Percentiles rank a stretch among this genome's conserved stretches.
These are phyloP conservation scores for Dothistroma pini DNA, from an alignment of 2,329 filamentous ascomycete genomes.

Conservation along the genomic window DNA sequence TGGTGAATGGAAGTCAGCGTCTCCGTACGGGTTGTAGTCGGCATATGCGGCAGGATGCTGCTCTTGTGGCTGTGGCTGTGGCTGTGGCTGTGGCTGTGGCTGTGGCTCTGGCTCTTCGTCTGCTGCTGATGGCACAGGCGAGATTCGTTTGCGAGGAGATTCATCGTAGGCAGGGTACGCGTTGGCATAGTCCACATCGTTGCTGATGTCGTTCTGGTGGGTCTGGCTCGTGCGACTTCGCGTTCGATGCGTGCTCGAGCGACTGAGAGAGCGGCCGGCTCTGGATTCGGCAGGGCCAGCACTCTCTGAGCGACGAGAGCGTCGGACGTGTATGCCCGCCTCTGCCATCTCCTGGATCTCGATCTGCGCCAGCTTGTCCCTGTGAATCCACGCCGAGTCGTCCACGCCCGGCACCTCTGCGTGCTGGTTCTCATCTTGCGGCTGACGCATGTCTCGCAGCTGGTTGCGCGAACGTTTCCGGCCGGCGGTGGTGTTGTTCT, in stretches of 20 bases:
- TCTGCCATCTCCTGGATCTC: slow-evolving; percentile 77
- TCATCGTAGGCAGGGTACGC: slow-evolving; percentile 22
- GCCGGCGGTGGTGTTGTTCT: slow-evolving; percentile 17
- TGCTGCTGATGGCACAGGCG: slow-evolving; percentile 37
- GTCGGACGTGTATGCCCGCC: slow-evolving; percentile 62
- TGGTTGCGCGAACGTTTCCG: slow-evolving; percentile 29
- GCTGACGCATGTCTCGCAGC: slow-evolving; percentile 22
- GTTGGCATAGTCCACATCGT: slow-evolving; percentile 23
- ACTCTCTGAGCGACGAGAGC: slow-evolving; percentile 50
- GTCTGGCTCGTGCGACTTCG: slow-evolving; percentile 25
- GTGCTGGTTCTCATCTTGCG: slow-evolving; percentile 8
- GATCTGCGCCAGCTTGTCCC: slow-evolving; percentile 77
- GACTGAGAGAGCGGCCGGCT: slow-evolving; percentile 37
- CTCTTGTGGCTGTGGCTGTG: slow-evolving; percentile 12
- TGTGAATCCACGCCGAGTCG: slow-evolving; percentile 77
- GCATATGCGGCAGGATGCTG: neutral
- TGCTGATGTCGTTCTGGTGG: slow-evolving; percentile 18
- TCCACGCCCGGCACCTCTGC: slow-evolving; percentile 37
- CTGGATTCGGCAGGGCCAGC: slow-evolving; percentile 40
- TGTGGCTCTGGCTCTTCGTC: slow-evolving; percentile 29
- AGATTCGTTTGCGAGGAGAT: slow-evolving; percentile 25
- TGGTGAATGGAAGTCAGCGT: slow-evolving; percentile 71
- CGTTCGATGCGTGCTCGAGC: slow-evolving; percentile 18
- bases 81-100: slow-evolving; percentile 24
- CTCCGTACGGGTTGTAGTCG: slow-evolving; percentile 45